Evolutionary conservation across 306 rosid genomes (phyloP).

Genomic region (Cucurbita maxima): DNA sequence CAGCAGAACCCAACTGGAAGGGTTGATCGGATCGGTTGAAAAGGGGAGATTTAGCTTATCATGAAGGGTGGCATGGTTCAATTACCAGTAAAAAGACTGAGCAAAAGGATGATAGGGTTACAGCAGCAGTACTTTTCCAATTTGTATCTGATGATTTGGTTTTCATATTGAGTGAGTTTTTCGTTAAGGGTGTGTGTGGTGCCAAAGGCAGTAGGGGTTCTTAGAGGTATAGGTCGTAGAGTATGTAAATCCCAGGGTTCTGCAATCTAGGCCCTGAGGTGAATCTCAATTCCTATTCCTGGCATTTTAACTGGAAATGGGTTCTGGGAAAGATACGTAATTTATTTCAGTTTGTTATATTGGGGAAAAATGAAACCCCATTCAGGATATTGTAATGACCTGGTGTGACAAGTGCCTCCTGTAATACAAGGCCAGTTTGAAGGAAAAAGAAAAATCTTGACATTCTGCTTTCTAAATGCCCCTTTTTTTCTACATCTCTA

Average conservation of each 20-base stretch:
- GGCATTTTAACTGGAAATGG: conserved; percentile 51
- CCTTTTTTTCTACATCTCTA: not conserved
- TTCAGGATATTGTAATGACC: conserved; percentile 47
- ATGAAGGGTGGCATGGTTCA: conserved; percentile 11
- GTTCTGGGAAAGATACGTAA: conserved; percentile 33
- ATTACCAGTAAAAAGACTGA: no score
- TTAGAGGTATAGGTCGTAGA: conserved; percentile 25
- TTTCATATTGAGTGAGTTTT: conserved; percentile 18
- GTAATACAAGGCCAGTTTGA: conserved; percentile 6
- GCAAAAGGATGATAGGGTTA: not conserved
- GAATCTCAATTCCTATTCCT: conserved; percentile 33
- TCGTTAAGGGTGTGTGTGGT: conserved; percentile 13
- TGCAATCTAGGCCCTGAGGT: conserved; percentile 38
- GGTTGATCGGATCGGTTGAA: conserved; percentile 20
- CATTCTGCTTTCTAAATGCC: not conserved
- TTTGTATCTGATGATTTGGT: conserved; percentile 27
- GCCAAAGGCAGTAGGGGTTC: conserved; percentile 47
- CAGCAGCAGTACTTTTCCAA: conserved; percentile 14
- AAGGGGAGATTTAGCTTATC: not conserved
- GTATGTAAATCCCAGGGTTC: conserved; percentile 36
- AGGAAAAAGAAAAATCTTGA: not conserved
- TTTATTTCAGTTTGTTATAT: conserved; percentile 19
- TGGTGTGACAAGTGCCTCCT: conserved; percentile 27
- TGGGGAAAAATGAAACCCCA: conserved; percentile 39
- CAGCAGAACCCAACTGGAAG: conserved; percentile 21